Base-by-base conservation (phyloP, 2,329 filamentous ascomycete genomes). In the Amauroascus verrucosus region DNA sequence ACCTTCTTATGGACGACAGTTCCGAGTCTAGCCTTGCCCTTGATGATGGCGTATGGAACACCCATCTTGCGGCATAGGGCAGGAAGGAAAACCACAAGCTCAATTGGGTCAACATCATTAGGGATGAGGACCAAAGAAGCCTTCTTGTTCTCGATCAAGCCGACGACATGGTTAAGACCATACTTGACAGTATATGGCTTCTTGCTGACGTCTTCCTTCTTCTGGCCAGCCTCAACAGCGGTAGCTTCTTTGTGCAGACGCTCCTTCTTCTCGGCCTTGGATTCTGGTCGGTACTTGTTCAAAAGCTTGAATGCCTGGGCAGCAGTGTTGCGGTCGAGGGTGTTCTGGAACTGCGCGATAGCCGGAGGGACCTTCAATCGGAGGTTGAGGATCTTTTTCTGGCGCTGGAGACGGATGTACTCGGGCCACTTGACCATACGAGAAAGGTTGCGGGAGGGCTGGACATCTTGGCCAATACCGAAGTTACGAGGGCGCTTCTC, bases 21-120 rank as follows among this genome's bases (percentile, higher is more conserved):
- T 66, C 93, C 93, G 68, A 98, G 88, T 78, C 93, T 85, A 65
- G 93, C 93, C 87, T 98, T 98, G 80, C 93, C 93, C 88, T 98
- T 98, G 72, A 98, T 83, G 67, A 98, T 97, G 72, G 90, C 93
- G 75, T 97, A 98, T 62, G 94, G 93, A 66, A 96, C 85, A 78
- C 94, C 94, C 91, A 98, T 98, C 88, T 98, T 98, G 77, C 91
- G 87, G 88, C 93, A 98, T 65, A 98, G 87, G 69, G 93, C 90
- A 64, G 93, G 93, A 61, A 98, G 84, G 86, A 95, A 98, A 77
- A 98, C 88, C 70, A 98, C 94, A 67, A 98, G 79, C 83, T 98
- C 93, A 72, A 98, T 98, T 68, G 93, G 93, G 82, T 98, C 93
- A 67, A 98, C 94, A 72, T 98, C 93, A 80, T 98, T 95, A 75